These are phyloP conservation scores for Gossypium trilobum DNA, from an alignment of 441 rosid genomes.

Conservation along the genomic window DNA sequence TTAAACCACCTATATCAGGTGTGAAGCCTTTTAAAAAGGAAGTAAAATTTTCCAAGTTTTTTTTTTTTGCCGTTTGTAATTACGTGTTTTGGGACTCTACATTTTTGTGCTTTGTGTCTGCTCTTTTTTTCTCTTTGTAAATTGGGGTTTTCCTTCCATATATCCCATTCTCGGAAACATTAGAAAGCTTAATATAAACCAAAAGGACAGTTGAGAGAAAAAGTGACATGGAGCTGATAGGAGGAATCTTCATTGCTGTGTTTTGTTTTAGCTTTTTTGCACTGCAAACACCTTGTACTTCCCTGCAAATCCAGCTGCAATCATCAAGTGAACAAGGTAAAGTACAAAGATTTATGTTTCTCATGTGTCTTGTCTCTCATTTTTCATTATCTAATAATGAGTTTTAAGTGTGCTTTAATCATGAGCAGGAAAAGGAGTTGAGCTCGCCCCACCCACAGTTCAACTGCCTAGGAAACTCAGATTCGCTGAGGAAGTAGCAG, in stretches of 20 bases:
- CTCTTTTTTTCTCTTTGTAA: not conserved
- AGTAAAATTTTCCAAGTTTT: not conserved
- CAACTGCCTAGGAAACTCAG: constrained; percentile 44
- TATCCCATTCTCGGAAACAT: not conserved
- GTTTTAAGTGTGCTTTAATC: not conserved
- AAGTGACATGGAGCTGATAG: constrained; percentile 21
- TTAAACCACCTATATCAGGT: not conserved
- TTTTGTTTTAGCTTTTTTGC: constrained; percentile 18
- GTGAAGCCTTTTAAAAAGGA: constrained; percentile 29
- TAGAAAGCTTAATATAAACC: not conserved
- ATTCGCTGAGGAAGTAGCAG: constrained; percentile 21
- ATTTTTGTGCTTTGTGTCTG: constrained; percentile 44
- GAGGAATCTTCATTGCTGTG: constrained; percentile 4
- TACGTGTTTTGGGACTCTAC: constrained; percentile 31
- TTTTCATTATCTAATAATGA: not conserved
- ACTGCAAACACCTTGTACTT: constrained; percentile 16
- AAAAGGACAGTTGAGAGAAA: constrained; percentile 5
- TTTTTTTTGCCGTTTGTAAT: not conserved
- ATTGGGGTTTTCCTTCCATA: constrained; percentile 17
- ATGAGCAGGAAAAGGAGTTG: constrained; percentile 14
- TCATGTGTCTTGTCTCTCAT: not conserved
- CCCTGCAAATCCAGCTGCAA: constrained; percentile 15
- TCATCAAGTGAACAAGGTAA: constrained; percentile 27
- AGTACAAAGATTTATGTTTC: not conserved
- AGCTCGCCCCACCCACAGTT: constrained; percentile 3